Percentiles rank a stretch among this genome's conserved stretches.
phyloP scores from a whole-genome alignment of 257 asterid species.

The Solanum etuberosum region DNA sequence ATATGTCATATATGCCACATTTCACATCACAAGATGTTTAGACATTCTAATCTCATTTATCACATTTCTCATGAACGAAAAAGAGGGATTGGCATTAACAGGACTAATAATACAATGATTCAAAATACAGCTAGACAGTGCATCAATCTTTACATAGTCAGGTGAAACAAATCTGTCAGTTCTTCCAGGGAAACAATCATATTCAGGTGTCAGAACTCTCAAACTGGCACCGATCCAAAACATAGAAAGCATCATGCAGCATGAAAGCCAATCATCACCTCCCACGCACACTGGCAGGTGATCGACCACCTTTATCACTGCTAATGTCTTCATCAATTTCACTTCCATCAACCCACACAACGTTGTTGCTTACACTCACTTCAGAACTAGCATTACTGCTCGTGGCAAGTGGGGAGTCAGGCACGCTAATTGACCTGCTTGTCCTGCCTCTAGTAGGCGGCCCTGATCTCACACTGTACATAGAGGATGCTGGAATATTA shows the following conservation, averaged over 20 bases:
- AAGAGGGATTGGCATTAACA: neutral
- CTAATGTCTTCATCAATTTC: constrained; percentile 61
- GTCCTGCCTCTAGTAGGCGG: constrained; percentile 48
- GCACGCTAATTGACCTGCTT: constrained; percentile 51
- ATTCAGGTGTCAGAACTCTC: neutral
- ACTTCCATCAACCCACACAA: constrained; percentile 40
- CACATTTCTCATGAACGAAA: neutral
- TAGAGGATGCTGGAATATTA: constrained; percentile 83
- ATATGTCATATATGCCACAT: neutral
- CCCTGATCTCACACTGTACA: constrained; percentile 95
- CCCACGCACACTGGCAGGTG: constrained; percentile 56
- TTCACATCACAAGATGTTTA: neutral
- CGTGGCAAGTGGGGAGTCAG: constrained; percentile 90
- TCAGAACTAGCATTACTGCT: constrained; percentile 97
- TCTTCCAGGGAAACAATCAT: neutral
- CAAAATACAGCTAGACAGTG: neutral
- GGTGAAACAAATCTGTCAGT: neutral
- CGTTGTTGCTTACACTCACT: constrained; percentile 64
- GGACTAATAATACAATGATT: neutral
- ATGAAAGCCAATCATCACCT: constrained; percentile 34
- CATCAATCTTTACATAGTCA: neutral
- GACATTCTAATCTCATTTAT: neutral
- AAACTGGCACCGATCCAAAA: neutral
- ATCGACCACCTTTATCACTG: constrained; percentile 56
- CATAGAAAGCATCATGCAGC: neutral